phyloP scores from a whole-genome alignment of 2,329 filamentous ascomycete genomes.

The Trichoderma atrobrunneum region DNA sequence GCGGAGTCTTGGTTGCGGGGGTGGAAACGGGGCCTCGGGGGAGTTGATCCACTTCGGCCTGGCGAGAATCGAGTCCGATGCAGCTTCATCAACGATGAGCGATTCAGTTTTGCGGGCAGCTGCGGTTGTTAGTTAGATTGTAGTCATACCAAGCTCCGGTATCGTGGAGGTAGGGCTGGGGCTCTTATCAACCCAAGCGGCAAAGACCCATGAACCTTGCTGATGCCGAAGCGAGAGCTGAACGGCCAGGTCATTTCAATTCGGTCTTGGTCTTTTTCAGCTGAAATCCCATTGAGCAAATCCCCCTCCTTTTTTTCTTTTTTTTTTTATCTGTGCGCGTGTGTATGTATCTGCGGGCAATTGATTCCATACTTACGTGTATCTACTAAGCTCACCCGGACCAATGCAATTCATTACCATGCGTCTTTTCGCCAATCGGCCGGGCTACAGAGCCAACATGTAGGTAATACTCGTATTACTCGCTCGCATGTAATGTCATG shows the following conservation, averaged over 20 bases:
- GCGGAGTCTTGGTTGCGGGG: constrained; percentile 17
- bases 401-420: background rate
- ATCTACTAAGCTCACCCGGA: background rate
- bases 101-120: constrained; percentile 13
- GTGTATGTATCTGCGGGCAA: background rate
- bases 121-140: background rate
- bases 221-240: constrained; percentile 3
- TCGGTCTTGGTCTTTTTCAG: background rate
- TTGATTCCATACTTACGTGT: background rate
- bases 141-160: background rate
- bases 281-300: background rate
- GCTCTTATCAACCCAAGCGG: constrained; percentile 14
- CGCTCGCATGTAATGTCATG: background rate
- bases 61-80: constrained; percentile 1
- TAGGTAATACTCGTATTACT: background rate
- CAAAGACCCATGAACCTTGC: background rate
- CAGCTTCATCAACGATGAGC: constrained; percentile 6
- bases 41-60: constrained; percentile 4
- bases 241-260: background rate
- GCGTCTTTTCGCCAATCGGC: background rate
- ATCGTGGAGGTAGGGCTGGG: constrained; percentile 15
- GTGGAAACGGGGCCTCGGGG: constrained; percentile 15
- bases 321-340: background rate
- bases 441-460: background rate
- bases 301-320: background rate